Evolutionary conservation across 1,139 yeast species (phyloP), one percentile per base, ranked within the genome.

Genomic region (Sugiyamaella xylanicola): DNA sequence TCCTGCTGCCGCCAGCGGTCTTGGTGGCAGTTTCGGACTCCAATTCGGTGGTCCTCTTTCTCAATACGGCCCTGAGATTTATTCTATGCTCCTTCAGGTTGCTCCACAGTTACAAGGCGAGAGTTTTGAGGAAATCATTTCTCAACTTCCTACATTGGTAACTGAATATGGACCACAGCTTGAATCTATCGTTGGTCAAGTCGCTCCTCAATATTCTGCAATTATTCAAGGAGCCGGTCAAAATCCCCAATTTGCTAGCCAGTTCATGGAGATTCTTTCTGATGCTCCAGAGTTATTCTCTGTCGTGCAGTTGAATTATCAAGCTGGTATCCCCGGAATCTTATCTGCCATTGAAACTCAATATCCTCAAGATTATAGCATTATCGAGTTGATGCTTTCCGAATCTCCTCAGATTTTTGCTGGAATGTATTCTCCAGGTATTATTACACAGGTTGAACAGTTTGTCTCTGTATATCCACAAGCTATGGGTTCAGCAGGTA

Each of bases 71-170:
- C 15, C 37, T 32, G 15, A 32, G 15, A 32, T 32, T 32, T n/a
- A 32, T 11, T 32, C 37, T n/a, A 32, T 32, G 37, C 37, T 32
- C 13, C 5, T 32, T 4, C 47, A 25, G 21, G 41, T 35, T 4
- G 36, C 36, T 8, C 40, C 49, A 32, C 49, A 35, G 29, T 13
- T 40, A 3, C 21, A 39, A 48, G 51, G 45, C 21, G 44, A 27
- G 25, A 40, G 7, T 19, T 7, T 22, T 25, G 13, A 27, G 15
- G 48, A 15, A 15, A 27, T 45, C 17, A 22, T 22, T 9, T 35
- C 49, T 13, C 41, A 32, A 17, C 27, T 27, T 17, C 29, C 39
- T 13, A 32, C 41, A 4, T 32, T 27, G 49, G 22, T 27, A 20
- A n/a, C 49, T 27, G 15, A 25, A 3, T 32, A 19, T 32, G 41